These are phyloP conservation scores for Sugiyamaella americana DNA, from an alignment of 805 yeast genomes.

Conservation along the genomic window DNA sequence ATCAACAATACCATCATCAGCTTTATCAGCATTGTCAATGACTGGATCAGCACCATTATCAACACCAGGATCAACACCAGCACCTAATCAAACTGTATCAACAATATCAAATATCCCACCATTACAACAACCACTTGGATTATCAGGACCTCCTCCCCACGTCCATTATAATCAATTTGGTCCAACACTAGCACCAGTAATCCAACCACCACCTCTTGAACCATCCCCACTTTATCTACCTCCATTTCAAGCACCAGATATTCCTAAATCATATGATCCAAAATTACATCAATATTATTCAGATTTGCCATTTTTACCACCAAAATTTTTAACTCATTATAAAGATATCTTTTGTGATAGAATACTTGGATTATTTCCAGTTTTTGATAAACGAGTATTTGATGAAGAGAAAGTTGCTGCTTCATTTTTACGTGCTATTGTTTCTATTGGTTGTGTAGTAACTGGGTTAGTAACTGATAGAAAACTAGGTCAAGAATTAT, in stretches of 20 bases:
- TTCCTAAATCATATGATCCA: constrained; percentile 7
- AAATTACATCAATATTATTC: constrained; percentile 6
- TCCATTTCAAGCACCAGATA: constrained; percentile 4
- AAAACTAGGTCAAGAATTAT: constrained; percentile 4
- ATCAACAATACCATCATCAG: neutral
- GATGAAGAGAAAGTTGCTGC: constrained; percentile 7
- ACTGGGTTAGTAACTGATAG: constrained; percentile 5
- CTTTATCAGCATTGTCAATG: neutral
- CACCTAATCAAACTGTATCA: neutral
- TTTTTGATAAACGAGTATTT: neutral
- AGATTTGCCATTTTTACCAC: constrained; percentile 7
- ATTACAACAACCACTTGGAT: too few species aligned
- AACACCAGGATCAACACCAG: neutral
- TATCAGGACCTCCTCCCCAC: too few species aligned
- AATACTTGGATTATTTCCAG: constrained; percentile 3
- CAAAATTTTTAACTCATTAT: constrained; percentile 5
- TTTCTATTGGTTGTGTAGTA: constrained; percentile 5
- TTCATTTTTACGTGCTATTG: constrained; percentile 6
- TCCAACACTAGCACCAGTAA: too few species aligned
- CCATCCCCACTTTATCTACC: constrained; percentile 3
- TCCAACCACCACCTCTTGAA: too few species aligned
- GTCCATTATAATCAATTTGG: too few species aligned
- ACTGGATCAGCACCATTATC: neutral
- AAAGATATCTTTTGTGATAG: constrained; percentile 6
- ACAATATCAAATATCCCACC: neutral